These are phyloP conservation scores for Yamadazyma scolyti DNA, from an alignment of 805 yeast species.

Conservation along the genomic window DNA sequence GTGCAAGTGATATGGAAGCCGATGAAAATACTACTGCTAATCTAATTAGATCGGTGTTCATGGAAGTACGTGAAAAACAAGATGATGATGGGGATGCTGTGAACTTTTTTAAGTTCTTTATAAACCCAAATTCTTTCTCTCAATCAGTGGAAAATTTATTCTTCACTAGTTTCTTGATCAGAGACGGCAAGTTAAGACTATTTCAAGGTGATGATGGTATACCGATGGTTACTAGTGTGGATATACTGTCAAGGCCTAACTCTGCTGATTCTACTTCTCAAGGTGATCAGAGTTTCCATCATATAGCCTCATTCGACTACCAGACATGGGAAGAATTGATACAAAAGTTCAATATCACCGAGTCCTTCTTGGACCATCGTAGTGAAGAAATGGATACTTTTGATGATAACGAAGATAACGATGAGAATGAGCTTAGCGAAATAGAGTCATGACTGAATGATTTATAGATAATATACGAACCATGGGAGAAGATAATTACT, in stretches of 20 bases:
- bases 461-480: too few species aligned
- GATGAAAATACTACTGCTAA: constrained; percentile 62
- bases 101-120: constrained; percentile 59
- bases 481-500: too few species aligned
- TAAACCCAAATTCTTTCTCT: constrained; percentile 73
- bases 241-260: constrained; percentile 21
- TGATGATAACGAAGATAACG: constrained; percentile 12
- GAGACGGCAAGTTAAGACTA: constrained; percentile 62
- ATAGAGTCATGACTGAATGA: too few species aligned
- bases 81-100: constrained; percentile 29
- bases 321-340: constrained; percentile 62
- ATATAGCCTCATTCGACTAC: constrained; percentile 68
- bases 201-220: constrained; percentile 37
- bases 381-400: constrained; percentile 24
- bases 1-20: constrained; percentile 47
- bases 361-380: constrained; percentile 49
- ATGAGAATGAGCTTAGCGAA: too few species aligned
- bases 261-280: background rate
- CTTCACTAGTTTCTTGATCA: constrained; percentile 73
- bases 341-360: constrained; percentile 50
- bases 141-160: constrained; percentile 84
- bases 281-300: constrained; percentile 39
- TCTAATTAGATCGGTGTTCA: constrained; percentile 55
- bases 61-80: constrained; percentile 27
- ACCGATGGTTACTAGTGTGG: constrained; percentile 34